Evolutionary conservation across 2,329 filamentous ascomycete genomes (phyloP), one percentile per base, ranked within the genome.

Genomic region (Paracoccidioides brasiliensis): DNA sequence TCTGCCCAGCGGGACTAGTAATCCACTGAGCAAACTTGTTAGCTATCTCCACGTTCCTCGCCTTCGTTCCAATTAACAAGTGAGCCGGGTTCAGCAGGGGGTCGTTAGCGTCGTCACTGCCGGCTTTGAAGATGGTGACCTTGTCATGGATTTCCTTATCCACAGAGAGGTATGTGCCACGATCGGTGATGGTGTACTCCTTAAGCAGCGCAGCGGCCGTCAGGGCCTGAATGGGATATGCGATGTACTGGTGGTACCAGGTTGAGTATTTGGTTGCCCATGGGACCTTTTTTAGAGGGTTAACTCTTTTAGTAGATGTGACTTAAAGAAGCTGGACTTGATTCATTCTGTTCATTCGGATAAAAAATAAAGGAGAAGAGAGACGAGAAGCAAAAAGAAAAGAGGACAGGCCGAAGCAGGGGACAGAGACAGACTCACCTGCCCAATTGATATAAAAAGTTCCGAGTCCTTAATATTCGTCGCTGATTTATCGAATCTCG

Each of bases 131-230:
- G 53, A 75, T 64, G 4, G 61, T 61, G 1, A 70, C 66, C 45
- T 68, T 57, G 40, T 70, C 66, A 4, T 65, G 62, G 8, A 75
- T 56, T 1, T 62, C 61, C 6, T 58, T 42, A 7, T 67, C 60
- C 6, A 77, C 60, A 3, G 72, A 73, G 2, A 76, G 62, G 35
- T 70, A 73, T 0, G 76, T 77, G 0, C 74, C 75, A 3, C 69
- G 64, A 55, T 78, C 75, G 0, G 73, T 76, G 51, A 78, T 64
- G 0, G 74, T 77, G 58, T 78, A 77, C 56, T 77, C 74, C 0
- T 71, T 61, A 2, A 76, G 63, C 1, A 65, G 56, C 40, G 70
- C 71, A 0, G 74, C 73, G 0, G 71, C 71, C 0, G 63, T 70
- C 2, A 78, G 62, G 3, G 75, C 75, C 57, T 76, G 70, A 28